A percentile compares a stretch with the other conserved stretches of the same genome.
Evolutionary conservation across 352 stramenopile genomes (phyloP).

Genomic region (Globisporangium viniferum): DNA sequence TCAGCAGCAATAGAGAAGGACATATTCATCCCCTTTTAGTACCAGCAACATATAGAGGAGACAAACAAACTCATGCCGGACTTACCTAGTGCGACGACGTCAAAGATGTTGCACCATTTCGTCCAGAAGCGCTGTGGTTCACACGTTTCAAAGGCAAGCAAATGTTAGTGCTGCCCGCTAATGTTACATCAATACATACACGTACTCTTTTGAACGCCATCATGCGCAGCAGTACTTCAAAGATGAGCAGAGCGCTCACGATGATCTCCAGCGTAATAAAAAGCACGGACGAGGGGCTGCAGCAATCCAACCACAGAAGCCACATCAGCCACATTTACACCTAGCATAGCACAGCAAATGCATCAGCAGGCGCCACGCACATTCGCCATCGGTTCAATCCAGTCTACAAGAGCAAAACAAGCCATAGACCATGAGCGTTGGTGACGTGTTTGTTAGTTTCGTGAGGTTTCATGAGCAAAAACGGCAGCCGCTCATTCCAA

Average conservation of each 20-base stretch:
- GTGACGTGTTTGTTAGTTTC: neutral
- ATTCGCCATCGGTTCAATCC: conserved; percentile 74
- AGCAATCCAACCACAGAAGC: conserved; percentile 1
- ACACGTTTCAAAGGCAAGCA: neutral
- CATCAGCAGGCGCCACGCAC: conserved; percentile 23
- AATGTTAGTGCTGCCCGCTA: neutral
- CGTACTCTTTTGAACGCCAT: conserved; percentile 70
- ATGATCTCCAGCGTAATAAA: conserved; percentile 83
- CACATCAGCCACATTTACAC: neutral
- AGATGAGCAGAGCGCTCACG: conserved; percentile 69
- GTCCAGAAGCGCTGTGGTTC: conserved; percentile 64
- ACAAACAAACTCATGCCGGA: neutral
- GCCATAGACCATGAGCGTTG: neutral
- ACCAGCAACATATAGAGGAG: neutral
- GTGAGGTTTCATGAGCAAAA: neutral
- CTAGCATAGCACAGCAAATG: neutral
- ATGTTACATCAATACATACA: neutral
- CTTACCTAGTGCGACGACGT: conserved; percentile 67
- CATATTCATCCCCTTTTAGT: neutral
- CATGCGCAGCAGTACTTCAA: conserved; percentile 81
- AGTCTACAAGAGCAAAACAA: conserved; percentile 33
- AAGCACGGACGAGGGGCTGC: conserved; percentile 61
- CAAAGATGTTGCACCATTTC: conserved; percentile 86
- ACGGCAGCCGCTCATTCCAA: neutral
- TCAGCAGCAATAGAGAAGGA: neutral